phyloP scores from a whole-genome alignment of 2,329 filamentous ascomycete species.

The Cordyceps pruinosa region DNA sequence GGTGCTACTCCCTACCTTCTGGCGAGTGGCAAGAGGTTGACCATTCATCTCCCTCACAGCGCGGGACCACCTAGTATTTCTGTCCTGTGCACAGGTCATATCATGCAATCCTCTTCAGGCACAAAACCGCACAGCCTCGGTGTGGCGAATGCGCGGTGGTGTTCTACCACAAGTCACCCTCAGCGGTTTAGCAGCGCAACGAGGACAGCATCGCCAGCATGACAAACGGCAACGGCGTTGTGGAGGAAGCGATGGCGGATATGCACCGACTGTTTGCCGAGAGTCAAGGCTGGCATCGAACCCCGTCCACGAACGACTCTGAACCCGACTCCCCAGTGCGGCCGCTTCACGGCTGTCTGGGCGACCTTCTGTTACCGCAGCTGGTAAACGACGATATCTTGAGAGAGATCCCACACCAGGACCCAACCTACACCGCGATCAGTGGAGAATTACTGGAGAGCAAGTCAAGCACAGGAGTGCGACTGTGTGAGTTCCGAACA shows the following conservation, averaged over 20 bases:
- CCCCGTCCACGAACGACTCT: background rate
- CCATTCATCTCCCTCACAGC: slow-evolving; percentile 16
- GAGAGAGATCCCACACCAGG: slow-evolving; percentile 18
- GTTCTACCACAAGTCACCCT: slow-evolving; percentile 18
- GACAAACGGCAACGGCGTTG: background rate
- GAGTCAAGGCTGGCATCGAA: background rate
- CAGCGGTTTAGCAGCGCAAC: slow-evolving; percentile 17
- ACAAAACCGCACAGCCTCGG: slow-evolving; percentile 19
- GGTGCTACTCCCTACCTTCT: slow-evolving; percentile 18
- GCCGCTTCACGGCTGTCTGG: background rate
- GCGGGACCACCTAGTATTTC: slow-evolving; percentile 23
- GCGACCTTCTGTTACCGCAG: background rate
- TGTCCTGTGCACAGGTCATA: slow-evolving; percentile 24
- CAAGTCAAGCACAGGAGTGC: background rate
- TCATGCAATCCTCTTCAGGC: slow-evolving; percentile 21
- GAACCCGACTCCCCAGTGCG: background rate
- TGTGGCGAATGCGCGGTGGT: slow-evolving; percentile 29
- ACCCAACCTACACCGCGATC: slow-evolving; percentile 20
- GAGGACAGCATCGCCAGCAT: slow-evolving; percentile 16
- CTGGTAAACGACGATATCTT: background rate
- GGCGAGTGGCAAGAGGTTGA: slow-evolving; percentile 8
- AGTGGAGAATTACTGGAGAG: background rate
- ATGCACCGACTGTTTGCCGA: background rate
- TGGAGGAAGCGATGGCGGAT: background rate
- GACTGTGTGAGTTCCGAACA: slow-evolving; percentile 22